phyloP scores from a whole-genome alignment of 169 alveolate species.

The Plasmodium knowlesi region DNA sequence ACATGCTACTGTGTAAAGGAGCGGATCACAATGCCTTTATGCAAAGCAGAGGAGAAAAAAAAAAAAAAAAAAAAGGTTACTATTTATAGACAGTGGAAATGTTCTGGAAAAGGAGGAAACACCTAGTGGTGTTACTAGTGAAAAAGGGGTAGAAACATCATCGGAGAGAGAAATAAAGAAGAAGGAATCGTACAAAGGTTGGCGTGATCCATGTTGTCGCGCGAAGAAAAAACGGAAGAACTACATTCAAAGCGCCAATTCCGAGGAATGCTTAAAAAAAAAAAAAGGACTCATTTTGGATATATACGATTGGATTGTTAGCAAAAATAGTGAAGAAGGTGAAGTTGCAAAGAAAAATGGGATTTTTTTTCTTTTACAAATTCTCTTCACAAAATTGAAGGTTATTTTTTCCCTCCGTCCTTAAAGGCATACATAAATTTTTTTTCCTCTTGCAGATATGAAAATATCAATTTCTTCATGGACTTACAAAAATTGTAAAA shows the following conservation, averaged over 20 bases:
- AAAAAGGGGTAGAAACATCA: background rate
- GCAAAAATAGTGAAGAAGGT: background rate
- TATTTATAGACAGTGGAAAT: conserved; percentile 35
- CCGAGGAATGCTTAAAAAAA: conserved; percentile 16
- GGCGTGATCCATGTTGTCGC: background rate
- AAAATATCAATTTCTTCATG: conserved; percentile 64
- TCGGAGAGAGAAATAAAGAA: conserved; percentile 1
- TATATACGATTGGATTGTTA: conserved; percentile 44
- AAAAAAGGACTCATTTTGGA: conserved; percentile 55
- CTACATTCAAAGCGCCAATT: background rate
- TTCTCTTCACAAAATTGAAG: background rate
- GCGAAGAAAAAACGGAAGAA: background rate
- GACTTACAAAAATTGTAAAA: conserved; percentile 31
- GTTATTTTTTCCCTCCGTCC: background rate
- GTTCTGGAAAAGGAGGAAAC: background rate
- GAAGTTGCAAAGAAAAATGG: background rate
- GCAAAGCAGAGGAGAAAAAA: background rate
- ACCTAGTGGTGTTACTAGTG: background rate
- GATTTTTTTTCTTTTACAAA: background rate
- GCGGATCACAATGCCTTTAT: background rate
- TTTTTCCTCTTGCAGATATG: background rate
- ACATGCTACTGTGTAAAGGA: background rate
- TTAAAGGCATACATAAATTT: background rate
- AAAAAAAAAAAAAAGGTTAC: conserved; percentile 22
- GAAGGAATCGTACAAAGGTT: background rate